phyloP scores from a whole-genome alignment of 495 filamentous ascomycete species.

The Penicillium roqueforti region DNA sequence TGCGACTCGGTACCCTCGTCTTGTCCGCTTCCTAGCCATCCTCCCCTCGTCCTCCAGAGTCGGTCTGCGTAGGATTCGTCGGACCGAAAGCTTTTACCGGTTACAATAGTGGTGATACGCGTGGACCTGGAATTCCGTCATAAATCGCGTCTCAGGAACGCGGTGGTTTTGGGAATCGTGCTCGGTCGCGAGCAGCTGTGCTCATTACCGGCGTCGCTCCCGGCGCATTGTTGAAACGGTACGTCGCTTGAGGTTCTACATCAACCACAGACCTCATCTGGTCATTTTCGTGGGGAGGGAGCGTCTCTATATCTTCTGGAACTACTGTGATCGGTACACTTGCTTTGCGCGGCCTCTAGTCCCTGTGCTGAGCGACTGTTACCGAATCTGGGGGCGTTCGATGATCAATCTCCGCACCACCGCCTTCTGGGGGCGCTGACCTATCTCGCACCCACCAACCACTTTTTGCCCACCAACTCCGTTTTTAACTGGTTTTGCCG shows the following conservation, averaged over 20 bases:
- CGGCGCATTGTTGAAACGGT: constrained; percentile 47
- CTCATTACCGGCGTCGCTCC: constrained; percentile 30
- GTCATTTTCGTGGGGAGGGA: neutral
- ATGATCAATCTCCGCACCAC: constrained; percentile 48
- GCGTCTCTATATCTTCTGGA: neutral
- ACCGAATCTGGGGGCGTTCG: constrained; percentile 34
- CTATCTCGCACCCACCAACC: constrained; percentile 24
- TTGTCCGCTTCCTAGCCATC: constrained; percentile 37
- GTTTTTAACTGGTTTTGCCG: neutral
- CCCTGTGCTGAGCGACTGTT: constrained; percentile 20
- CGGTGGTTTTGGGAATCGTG: constrained; percentile 32
- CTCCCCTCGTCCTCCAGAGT: constrained; percentile 29
- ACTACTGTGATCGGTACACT: constrained; percentile 1
- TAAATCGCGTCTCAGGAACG: constrained; percentile 14
- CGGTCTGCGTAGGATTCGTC: constrained; percentile 18
- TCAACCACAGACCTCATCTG: constrained; percentile 7
- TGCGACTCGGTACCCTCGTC: constrained; percentile 34
- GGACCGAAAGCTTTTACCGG: constrained; percentile 13
- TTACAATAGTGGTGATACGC: constrained; percentile 17
- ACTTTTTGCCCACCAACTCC: constrained; percentile 14
- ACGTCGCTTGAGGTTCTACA: constrained; percentile 31
- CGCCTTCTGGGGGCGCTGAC: constrained; percentile 39
- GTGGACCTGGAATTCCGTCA: constrained; percentile 8
- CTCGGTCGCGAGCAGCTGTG: constrained; percentile 40
- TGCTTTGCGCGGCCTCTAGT: constrained; percentile 24